phyloP scores from a whole-genome alignment of 2,329 filamentous ascomycete species.

The Apiospora koreana region DNA sequence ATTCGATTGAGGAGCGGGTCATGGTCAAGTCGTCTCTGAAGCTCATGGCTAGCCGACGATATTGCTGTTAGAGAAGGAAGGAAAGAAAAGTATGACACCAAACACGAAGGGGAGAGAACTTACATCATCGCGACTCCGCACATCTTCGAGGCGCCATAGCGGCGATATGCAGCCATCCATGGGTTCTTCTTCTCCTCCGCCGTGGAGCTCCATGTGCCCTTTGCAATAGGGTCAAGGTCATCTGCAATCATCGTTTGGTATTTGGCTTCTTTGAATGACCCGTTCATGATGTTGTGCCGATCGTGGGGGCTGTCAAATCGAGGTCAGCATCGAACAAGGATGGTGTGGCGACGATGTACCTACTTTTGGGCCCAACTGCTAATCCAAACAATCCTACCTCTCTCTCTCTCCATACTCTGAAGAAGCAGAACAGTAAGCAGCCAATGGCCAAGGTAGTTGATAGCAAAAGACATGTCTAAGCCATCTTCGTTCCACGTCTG shows the following conservation, averaged over 20 bases:
- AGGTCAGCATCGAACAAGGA: neutral
- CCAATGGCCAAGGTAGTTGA: constrained; percentile 14
- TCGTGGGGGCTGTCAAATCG: neutral
- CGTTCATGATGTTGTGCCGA: neutral
- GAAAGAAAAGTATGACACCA: neutral
- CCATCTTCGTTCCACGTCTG: constrained; percentile 12
- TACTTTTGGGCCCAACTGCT: neutral
- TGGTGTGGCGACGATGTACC: neutral
- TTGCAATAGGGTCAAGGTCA: neutral
- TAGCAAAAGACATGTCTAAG: constrained; percentile 2
- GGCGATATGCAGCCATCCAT: neutral
- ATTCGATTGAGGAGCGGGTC: neutral
- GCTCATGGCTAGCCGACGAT: neutral
- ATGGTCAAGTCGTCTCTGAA: neutral
- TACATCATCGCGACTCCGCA: neutral
- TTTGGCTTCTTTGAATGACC: neutral
- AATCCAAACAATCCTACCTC: neutral
- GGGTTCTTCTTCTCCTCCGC: neutral
- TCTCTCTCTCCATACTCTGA: neutral
- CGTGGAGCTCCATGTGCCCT: neutral
- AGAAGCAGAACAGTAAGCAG: constrained; percentile 12
- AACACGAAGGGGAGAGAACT: too few species aligned
- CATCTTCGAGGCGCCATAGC: neutral
- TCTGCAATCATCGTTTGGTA: neutral
- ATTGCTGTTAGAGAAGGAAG: neutral